Percentiles rank a stretch among this genome's conserved stretches.
Conservation (phyloP, 306 rosid genomes). For the Purshia tridentata region DNA sequence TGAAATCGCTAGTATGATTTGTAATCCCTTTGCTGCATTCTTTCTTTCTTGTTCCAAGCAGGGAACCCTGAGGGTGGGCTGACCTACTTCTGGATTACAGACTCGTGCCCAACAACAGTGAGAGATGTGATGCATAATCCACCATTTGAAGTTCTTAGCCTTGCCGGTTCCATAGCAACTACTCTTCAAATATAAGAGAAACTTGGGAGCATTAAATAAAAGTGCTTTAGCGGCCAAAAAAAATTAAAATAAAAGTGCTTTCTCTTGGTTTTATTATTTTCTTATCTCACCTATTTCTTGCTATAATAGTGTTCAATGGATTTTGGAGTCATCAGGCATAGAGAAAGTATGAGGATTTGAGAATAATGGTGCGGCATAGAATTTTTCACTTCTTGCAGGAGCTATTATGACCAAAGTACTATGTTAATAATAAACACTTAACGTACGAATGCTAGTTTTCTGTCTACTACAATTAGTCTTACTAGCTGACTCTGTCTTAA, state of each 20-base stretch:
- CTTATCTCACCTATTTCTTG: background rate
- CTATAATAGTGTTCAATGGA: background rate
- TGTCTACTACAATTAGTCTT: too few species aligned
- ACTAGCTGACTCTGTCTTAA: too few species aligned
- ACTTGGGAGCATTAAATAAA: background rate
- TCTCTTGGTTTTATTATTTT: background rate
- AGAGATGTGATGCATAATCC: conserved; percentile 60
- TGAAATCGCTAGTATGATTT: background rate
- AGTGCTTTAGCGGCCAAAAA: too few species aligned
- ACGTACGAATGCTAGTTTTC: background rate
- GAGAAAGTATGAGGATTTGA: conserved; percentile 15
- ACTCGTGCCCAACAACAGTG: conserved; percentile 85
- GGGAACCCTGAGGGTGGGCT: conserved; percentile 74
- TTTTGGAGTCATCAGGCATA: conserved; percentile 8
- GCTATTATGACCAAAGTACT: background rate
- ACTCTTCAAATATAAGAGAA: conserved; percentile 58
- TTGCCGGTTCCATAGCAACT: conserved; percentile 76
- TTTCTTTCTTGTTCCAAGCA: conserved; percentile 29
- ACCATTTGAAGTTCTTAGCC: conserved; percentile 92
- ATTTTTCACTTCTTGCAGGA: background rate
- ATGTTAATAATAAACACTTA: background rate
- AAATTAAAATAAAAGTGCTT: background rate
- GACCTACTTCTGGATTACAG: conserved; percentile 92
- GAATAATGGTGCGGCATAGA: conserved; percentile 7
- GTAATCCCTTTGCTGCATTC: background rate